Base-by-base conservation (phyloP, 345 rosid species). In the Brassica cretica region DNA sequence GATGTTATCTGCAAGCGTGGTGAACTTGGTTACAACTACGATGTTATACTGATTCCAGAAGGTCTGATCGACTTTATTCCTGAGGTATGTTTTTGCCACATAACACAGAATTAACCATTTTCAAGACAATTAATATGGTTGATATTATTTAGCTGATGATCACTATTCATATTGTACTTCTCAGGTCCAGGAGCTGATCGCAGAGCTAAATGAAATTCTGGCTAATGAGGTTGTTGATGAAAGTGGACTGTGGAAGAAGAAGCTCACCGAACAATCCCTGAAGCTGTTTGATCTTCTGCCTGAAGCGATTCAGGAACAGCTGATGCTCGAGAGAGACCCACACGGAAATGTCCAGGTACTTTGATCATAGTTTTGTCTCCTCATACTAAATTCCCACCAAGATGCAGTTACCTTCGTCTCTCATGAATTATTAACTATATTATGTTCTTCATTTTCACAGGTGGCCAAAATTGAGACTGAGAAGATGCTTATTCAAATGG, bases 401-500 rank as follows among this genome's bases (percentile, higher is more conserved):
- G 30, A 27, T 3, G 30, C 30, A 27, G 5, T 4, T 27, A 62
- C 37, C 24, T 51, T 18, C 5, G 70, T 68, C 61, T 51, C 24
- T 21, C 24, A 21, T 21, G 24, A 21, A 21, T 21, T 21, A 21
- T 21, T 32, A 32, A 32, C 5, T 4, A 6, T 16, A 10, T 61
- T 18, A 32, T 67, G 67, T 39, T 37, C 72, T 33, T 27, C 74
- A 19, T 74, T 33, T 21, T 11, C 5, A 16, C 84, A 95, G 99
- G 99, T 96, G 78, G 98, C 99, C 59, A 96, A 89, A 84, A 96
- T 96, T 41, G 99, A 96, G 82, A 93, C 99, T 0, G 99, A 96
- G 86, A 96, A 93, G 86, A 96, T 96, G 99, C 91, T 96, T 53
- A 96, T 96, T 87, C 97, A 96, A 79, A 96, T 96, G 99, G 99